Percentiles rank a stretch among this genome's conserved stretches.
Evolutionary conservation across 2,329 filamentous ascomycete genomes (phyloP).

Genomic region (Microcyclospora tardicrescens): DNA sequence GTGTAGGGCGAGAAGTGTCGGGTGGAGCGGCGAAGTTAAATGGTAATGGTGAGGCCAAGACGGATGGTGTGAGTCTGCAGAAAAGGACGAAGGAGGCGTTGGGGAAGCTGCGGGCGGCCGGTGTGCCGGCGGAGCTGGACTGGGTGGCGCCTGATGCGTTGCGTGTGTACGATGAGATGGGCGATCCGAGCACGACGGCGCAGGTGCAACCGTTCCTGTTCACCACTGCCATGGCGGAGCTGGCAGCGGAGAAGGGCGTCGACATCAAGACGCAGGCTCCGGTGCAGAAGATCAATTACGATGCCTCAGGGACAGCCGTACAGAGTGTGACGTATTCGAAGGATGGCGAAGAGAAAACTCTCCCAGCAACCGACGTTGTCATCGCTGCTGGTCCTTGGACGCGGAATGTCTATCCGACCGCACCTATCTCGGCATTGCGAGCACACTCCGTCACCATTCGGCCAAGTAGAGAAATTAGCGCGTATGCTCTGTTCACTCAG

Average conservation of each 20-base stretch:
- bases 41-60: constrained; percentile 10
- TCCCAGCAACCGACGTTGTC: constrained; percentile 46
- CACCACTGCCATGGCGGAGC: constrained; percentile 65
- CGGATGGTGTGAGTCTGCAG: constrained; percentile 37
- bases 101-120: constrained; percentile 41
- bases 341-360: constrained; percentile 30
- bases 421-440: constrained; percentile 47
- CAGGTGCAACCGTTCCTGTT: constrained; percentile 92
- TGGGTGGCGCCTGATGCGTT: constrained; percentile 65
- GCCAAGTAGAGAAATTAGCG: constrained; percentile 47
- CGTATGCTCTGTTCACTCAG: constrained; percentile 75
- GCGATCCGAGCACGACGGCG: constrained; percentile 64
- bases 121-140: constrained; percentile 64
- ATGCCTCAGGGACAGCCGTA: constrained; percentile 35
- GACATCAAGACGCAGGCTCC: constrained; percentile 50
- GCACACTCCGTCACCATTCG: constrained; percentile 51
- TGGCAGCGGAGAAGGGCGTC: constrained; percentile 50
- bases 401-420: constrained; percentile 35
- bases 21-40: no score
- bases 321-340: constrained; percentile 49
- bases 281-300: constrained; percentile 54
- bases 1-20: constrained; percentile 30
- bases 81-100: constrained; percentile 41
- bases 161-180: constrained; percentile 69
- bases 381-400: constrained; percentile 53